These are phyloP conservation scores for Trypethelium eluteriae DNA, from an alignment of 495 filamentous ascomycete species.

Conservation along the genomic window DNA sequence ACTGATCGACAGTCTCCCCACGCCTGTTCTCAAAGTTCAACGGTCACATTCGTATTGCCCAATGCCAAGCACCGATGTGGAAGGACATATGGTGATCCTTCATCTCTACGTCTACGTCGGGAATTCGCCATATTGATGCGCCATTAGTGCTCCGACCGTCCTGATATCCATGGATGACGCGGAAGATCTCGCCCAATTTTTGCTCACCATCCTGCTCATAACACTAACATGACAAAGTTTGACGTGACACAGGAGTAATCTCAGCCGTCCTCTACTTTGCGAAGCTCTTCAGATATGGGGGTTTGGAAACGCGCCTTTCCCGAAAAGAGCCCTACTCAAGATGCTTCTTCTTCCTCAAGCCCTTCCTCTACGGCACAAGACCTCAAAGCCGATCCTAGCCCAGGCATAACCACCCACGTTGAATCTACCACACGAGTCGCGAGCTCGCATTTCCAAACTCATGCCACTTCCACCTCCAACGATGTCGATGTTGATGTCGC, in stretches of 20 bases:
- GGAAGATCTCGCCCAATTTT: background rate
- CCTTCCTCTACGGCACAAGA: background rate
- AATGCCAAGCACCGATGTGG: background rate
- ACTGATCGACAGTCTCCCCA: constrained; percentile 3
- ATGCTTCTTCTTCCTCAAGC: background rate
- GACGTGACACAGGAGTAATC: background rate
- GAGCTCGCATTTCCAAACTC: constrained; percentile 18
- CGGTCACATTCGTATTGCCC: background rate
- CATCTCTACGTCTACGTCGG: background rate
- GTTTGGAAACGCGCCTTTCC: background rate
- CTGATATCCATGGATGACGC: no score
- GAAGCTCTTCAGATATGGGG: background rate
- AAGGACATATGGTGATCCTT: background rate
- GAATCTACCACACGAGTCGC: constrained; percentile 2
- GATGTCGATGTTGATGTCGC: constrained; percentile 28
- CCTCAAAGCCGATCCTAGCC: constrained; percentile 12
- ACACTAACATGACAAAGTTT: background rate
- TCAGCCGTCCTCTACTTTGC: background rate
- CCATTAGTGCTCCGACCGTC: no score
- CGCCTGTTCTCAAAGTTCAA: background rate
- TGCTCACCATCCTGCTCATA: background rate
- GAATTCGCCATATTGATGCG: background rate
- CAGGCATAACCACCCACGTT: constrained; percentile 14
- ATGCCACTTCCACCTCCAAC: constrained; percentile 15
- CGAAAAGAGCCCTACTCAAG: background rate